Conservation (phyloP, 2,329 filamentous ascomycete species). For the Magnaporthiopsis poae region DNA sequence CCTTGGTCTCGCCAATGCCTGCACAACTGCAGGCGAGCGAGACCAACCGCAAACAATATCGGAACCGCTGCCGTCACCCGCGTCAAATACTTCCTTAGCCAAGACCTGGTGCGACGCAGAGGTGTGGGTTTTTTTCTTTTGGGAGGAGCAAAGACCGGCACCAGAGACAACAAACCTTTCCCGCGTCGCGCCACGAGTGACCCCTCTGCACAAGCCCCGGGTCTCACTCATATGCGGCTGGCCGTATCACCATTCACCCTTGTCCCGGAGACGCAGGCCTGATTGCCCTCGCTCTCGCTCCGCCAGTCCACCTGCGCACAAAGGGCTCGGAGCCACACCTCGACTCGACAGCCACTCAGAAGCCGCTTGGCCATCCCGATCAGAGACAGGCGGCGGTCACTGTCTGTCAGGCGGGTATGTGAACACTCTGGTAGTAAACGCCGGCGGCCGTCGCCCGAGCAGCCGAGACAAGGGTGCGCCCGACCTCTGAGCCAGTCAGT, state of each 20-base stretch:
- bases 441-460: background rate
- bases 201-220: background rate
- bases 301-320: background rate
- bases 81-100: background rate
- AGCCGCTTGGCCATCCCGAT: background rate
- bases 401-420: background rate
- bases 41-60: conserved; percentile 1
- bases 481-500: background rate
- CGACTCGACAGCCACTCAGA: background rate
- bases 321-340: background rate
- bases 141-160: background rate
- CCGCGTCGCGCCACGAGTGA: background rate
- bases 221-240: background rate
- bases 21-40: conserved; percentile 2
- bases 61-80: background rate
- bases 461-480: conserved; percentile 4
- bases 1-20: background rate
- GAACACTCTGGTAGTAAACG: background rate
- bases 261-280: background rate
- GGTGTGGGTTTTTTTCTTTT: background rate
- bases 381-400: background rate
- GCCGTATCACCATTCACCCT: background rate
- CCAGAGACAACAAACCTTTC: conserved; percentile 1
- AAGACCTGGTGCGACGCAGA: background rate
- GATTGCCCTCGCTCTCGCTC: background rate